phyloP scores from a whole-genome alignment of 768 basidiomycete genomes.

The Kwoniella sp. region DNA sequence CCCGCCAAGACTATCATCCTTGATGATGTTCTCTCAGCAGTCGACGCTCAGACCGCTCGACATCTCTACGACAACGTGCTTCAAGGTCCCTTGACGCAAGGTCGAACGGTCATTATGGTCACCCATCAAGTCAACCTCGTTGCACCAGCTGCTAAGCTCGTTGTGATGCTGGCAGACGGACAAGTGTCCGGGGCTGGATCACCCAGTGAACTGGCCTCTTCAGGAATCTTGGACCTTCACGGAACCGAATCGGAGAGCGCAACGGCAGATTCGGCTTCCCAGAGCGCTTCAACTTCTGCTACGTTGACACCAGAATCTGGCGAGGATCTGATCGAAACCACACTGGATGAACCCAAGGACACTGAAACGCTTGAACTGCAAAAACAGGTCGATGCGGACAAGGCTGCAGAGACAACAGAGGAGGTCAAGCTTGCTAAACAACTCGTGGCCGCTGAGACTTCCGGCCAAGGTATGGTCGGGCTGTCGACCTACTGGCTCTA shows the following conservation, averaged over 20 bases:
- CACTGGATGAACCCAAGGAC: constrained; percentile 33
- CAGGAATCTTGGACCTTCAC: constrained; percentile 40
- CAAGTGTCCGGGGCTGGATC: constrained; percentile 41
- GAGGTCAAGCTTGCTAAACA: constrained; percentile 44
- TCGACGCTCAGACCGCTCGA: constrained; percentile 54
- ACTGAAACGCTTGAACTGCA: constrained; percentile 37
- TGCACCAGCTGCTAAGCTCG: constrained; percentile 46
- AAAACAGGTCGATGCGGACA: constrained; percentile 42
- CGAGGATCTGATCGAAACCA: constrained; percentile 36
- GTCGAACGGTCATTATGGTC: constrained; percentile 51
- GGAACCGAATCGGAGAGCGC: constrained; percentile 11
- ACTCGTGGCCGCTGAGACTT: constrained; percentile 47
- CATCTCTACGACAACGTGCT: constrained; percentile 47
- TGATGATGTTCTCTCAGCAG: constrained; percentile 54
- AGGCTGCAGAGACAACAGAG: constrained; percentile 28
- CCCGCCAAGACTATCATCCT: constrained; percentile 49
- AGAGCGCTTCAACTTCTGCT: constrained; percentile 14
- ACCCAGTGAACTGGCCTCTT: constrained; percentile 35
- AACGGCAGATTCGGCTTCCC: constrained; percentile 9
- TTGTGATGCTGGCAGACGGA: constrained; percentile 50
- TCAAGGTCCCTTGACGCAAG: constrained; percentile 36
- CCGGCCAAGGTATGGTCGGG: constrained; percentile 45
- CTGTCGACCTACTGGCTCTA: constrained; percentile 46
- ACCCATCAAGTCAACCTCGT: constrained; percentile 55
- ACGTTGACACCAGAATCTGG: constrained; percentile 8